phyloP scores from a whole-genome alignment of 306 rosid genomes.

The Medicago arabica region DNA sequence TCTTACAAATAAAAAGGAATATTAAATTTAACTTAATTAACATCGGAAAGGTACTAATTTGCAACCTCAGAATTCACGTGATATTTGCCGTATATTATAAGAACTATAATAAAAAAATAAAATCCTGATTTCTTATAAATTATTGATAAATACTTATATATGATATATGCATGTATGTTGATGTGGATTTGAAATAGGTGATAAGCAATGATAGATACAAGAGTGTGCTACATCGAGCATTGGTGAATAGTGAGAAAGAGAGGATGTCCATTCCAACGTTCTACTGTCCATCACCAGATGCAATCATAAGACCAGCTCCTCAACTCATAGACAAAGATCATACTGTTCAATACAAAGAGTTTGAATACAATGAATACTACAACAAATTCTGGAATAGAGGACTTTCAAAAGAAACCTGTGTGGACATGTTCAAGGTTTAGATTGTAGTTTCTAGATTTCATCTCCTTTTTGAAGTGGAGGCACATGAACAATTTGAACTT shows the following conservation, averaged over 20 bases:
- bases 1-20: too few relatives aligned
- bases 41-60: too few relatives aligned
- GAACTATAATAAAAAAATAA: too few relatives aligned
- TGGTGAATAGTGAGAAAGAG: conserved; percentile 68
- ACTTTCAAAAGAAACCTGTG: conserved; percentile 46
- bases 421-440: conserved; percentile 43
- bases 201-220: conserved; percentile 64
- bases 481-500: neutral
- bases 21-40: too few relatives aligned
- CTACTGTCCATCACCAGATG: conserved; percentile 73
- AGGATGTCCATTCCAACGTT: conserved; percentile 86
- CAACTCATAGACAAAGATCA: conserved; percentile 50
- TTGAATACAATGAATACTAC: conserved; percentile 67
- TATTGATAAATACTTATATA: neutral
- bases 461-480: neutral
- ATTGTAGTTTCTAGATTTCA: neutral
- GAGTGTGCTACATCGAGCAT: conserved; percentile 90
- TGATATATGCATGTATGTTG: neutral
- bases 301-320: conserved; percentile 66
- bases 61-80: too few relatives aligned
- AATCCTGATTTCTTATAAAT: neutral
- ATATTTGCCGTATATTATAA: too few relatives aligned
- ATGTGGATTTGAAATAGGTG: conserved; percentile 39
- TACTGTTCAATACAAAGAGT: conserved; percentile 54
- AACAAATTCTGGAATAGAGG: conserved; percentile 76